phyloP scores from a whole-genome alignment of 345 rosid species.

The Turnera subulata region DNA sequence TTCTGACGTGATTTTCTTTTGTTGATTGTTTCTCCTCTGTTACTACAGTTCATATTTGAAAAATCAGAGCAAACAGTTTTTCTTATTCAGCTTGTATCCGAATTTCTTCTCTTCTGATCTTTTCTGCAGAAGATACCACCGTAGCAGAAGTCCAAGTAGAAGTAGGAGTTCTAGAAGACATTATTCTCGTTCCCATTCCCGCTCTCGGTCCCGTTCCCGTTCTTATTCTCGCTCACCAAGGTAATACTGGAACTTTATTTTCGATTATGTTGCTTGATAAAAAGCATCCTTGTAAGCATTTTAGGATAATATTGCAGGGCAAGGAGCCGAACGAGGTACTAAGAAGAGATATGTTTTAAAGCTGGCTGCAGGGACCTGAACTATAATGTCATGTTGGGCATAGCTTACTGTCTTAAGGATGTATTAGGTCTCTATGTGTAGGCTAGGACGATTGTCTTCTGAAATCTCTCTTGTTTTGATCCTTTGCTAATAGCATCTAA shows the following conservation, averaged over 20 bases:
- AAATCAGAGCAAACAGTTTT: neutral
- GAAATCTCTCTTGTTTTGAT: neutral
- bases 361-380: neutral
- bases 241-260: conserved; percentile 23
- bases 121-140: conserved; percentile 42
- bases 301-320: conserved; percentile 38
- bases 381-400: neutral
- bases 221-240: conserved; percentile 69
- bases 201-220: conserved; percentile 7
- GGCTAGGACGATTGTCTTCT: neutral
- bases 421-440: neutral
- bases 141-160: conserved; percentile 62
- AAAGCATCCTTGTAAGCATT: neutral
- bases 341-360: conserved; percentile 15
- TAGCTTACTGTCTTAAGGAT: neutral
- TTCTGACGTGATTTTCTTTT: neutral
- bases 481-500: too few species aligned
- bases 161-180: conserved; percentile 58
- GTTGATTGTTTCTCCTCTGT: neutral
- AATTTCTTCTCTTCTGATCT: conserved; percentile 1
- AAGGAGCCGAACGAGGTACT: conserved; percentile 66
- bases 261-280: neutral
- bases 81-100: neutral
- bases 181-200: conserved; percentile 26
- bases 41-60: neutral